A percentile compares a stretch with the other conserved stretches of the same genome.
Conservation (phyloP, 441 rosid species). For the Raphanus hybrid region DNA sequence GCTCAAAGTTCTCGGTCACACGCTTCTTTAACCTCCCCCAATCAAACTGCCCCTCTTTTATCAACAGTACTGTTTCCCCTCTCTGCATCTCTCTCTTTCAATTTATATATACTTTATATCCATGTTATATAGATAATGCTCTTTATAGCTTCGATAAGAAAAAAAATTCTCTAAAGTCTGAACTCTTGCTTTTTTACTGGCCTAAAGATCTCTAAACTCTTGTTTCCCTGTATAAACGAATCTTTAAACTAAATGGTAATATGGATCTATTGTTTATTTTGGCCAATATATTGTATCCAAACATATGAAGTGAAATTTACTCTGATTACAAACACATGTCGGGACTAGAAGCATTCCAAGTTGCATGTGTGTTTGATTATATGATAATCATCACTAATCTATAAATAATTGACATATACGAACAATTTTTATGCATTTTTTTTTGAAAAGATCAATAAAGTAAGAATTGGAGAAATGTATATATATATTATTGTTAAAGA, state of each 20-base stretch:
- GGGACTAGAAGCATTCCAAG: slow-evolving; percentile 12
- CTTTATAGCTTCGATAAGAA: neutral
- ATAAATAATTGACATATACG: slow-evolving; percentile 9
- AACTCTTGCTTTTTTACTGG: neutral
- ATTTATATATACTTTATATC: neutral
- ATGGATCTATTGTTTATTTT: too few species aligned
- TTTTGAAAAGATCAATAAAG: too few species aligned
- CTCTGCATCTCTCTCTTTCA: neutral
- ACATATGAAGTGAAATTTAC: slow-evolving; percentile 17
- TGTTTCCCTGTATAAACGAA: neutral
- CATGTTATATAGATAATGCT: neutral
- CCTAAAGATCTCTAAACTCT: neutral
- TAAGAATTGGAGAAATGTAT: neutral
- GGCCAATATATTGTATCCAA: neutral
- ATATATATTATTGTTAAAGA: neutral
- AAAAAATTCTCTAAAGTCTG: neutral
- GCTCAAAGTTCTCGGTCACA: slow-evolving; percentile 39
- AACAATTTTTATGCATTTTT: neutral
- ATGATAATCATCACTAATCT: slow-evolving; percentile 3
- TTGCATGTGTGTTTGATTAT: slow-evolving; percentile 13
- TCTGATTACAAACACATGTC: slow-evolving; percentile 5
- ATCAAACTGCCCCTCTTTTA: slow-evolving; percentile 42
- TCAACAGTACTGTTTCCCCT: slow-evolving; percentile 23
- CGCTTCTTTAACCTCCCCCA: slow-evolving; percentile 40
- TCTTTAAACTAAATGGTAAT: neutral